Base-by-base conservation (phyloP, 1,284 basidiomycete species). In the Microbotryum intermedium region DNA sequence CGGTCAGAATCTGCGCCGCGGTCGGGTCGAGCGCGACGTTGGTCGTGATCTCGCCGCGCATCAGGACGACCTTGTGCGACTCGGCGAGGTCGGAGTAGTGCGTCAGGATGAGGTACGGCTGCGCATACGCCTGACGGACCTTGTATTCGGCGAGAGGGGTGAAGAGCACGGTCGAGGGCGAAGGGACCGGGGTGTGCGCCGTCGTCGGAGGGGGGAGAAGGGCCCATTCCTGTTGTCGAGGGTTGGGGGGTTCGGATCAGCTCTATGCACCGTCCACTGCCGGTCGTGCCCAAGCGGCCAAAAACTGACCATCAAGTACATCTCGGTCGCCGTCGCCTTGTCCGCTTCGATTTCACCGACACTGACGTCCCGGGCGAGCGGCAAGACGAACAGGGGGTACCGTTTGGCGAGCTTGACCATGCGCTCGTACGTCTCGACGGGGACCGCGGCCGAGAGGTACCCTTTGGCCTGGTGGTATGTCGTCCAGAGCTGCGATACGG, bases 101-200 rank as follows among this genome's bases (percentile, higher is more conserved):
- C 7, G 94, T 95, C 51, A 97, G 73, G 42, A 90, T 87, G 28
- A 99, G 80, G 71, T 89, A 87, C 0, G 94, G 93, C 43, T 91
- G 92, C 4, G 94, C 90, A 76, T 87, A 97, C 50, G 87, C 82
- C 64, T 83, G 82, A 34, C 88, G 84, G 59, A 84, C 78, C 76
- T 97, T 95, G 82, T 91, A 98, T 77, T 97, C 94, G 68, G 89
- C 87, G 53, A 97, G 79, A 5, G 94, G 88, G 0, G 94, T 94
- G 77, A 95, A 95, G 55, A 98, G 81, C 46, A 94, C 80, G 1
- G 90, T 77, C 2, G 77, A 74, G 2, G 73, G 75, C 4, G 64
- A 54, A 28, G 72, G 72, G 29, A 71, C 66, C n/a, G 65, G 64
- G 30, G 57, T 59, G 48, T 51, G 39, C 25, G 45, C 53, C 39